A percentile compares a stretch with the other conserved stretches of the same genome.
These are phyloP conservation scores for Cordia subcordata DNA, from an alignment of 257 asterid genomes.

Conservation along the genomic window DNA sequence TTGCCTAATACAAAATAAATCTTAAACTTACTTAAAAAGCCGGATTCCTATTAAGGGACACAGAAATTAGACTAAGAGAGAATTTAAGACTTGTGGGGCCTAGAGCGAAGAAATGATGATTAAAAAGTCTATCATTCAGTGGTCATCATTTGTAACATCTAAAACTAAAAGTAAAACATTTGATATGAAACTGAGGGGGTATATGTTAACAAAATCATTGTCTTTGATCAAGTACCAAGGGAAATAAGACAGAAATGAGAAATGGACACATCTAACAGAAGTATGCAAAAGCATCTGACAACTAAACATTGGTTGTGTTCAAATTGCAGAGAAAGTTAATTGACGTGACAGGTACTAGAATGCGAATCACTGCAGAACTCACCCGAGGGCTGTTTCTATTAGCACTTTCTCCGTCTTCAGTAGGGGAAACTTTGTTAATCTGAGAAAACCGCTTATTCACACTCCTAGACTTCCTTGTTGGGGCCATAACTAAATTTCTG, in stretches of 20 bases:
- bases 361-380: constrained; percentile 22
- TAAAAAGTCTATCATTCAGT: no score
- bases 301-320: not conserved
- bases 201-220: no score
- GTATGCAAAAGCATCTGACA: not conserved
- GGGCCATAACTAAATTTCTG: constrained; percentile 50
- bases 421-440: constrained; percentile 51
- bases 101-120: no score
- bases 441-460: constrained; percentile 50
- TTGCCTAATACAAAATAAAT: no score
- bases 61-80: no score
- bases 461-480: constrained; percentile 60
- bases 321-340: not conserved
- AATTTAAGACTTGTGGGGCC: no score
- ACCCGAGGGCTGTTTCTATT: constrained; percentile 59
- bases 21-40: no score
- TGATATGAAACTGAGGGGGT: no score
- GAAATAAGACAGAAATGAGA: not conserved
- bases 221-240: not conserved
- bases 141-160: no score
- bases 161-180: no score
- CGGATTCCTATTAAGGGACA: no score
- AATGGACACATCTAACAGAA: not conserved
- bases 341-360: not conserved
- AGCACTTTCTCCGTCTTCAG: constrained; percentile 50